Conservation (phyloP, 805 yeast genomes). For the Kazachstania bromeliacearum region DNA sequence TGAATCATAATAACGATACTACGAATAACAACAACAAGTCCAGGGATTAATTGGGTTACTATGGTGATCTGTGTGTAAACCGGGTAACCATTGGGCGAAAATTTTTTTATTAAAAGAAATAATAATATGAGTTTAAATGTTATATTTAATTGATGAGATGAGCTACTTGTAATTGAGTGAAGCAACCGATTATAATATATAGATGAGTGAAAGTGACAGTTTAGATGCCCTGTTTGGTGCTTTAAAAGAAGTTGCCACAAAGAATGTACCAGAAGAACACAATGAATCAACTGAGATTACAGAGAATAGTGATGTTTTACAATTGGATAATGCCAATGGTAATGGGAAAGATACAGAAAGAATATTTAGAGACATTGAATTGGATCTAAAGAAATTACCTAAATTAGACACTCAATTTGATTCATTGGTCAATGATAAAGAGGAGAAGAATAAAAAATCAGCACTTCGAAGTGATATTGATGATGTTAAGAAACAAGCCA, state of each 20-base stretch:
- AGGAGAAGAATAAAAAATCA: not conserved
- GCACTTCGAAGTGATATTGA: not conserved
- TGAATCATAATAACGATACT: no score
- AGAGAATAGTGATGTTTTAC: conserved; percentile 8
- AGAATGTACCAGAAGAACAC: not conserved
- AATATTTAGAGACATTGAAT: conserved; percentile 23
- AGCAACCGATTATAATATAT: not conserved
- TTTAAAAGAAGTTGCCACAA: conserved; percentile 1
- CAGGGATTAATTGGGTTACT: no score
- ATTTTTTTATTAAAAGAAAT: no score
- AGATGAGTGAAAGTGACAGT: conserved; percentile 1
- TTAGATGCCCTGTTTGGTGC: conserved; percentile 3
- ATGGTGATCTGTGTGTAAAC: no score
- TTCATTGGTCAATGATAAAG: conserved; percentile 8
- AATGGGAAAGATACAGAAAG: conserved; percentile 13
- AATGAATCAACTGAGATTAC: not conserved
- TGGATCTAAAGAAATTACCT: conserved; percentile 22
- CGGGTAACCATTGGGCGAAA: no score
- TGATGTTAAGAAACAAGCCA: not conserved
- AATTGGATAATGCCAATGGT: conserved; percentile 9
- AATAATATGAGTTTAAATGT: not conserved
- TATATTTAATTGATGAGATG: conserved; percentile 5
- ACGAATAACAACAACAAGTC: no score
- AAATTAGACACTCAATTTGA: conserved; percentile 25
- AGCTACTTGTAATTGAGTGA: not conserved